phyloP scores from a whole-genome alignment of 805 yeast genomes.

The Scheffersomyces ergatensis region DNA sequence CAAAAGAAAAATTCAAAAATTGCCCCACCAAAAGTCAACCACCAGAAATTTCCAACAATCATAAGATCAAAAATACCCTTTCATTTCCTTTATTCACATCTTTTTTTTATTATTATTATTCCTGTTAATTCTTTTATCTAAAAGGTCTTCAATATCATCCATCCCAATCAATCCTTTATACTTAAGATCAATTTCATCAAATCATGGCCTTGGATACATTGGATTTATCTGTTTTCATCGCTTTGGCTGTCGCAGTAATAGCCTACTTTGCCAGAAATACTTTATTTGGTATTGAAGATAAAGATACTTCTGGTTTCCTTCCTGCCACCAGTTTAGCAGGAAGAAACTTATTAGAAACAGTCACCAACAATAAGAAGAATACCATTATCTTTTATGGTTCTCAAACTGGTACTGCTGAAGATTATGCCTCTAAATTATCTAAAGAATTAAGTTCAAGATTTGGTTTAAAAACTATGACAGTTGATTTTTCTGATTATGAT shows the following conservation, averaged over 20 bases:
- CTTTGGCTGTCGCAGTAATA: conserved; percentile 61
- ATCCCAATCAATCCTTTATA: background rate
- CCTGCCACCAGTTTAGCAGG: background rate
- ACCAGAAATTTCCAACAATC: no score
- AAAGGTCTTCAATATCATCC: background rate
- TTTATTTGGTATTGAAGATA: conserved; percentile 32
- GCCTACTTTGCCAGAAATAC: conserved; percentile 67
- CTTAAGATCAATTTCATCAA: no score
- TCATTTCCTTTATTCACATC: no score
- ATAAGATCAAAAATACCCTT: no score
- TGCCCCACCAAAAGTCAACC: no score
- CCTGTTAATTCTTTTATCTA: no score
- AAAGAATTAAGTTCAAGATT: conserved; percentile 83
- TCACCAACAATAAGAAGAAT: conserved; percentile 65
- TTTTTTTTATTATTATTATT: no score
- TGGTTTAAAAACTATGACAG: conserved; percentile 78
- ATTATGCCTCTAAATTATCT: conserved; percentile 85
- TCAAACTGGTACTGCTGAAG: conserved; percentile 99
- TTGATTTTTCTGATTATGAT: conserved; percentile 87
- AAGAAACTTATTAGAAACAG: conserved; percentile 42
- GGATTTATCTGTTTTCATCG: conserved; percentile 67
- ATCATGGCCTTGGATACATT: conserved; percentile 65
- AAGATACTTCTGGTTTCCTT: conserved; percentile 8
- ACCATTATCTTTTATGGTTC: conserved; percentile 86
- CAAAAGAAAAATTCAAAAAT: no score